Base-by-base conservation (phyloP, 73 alveolate genomes). In the Symbiodinium natans region DNA sequence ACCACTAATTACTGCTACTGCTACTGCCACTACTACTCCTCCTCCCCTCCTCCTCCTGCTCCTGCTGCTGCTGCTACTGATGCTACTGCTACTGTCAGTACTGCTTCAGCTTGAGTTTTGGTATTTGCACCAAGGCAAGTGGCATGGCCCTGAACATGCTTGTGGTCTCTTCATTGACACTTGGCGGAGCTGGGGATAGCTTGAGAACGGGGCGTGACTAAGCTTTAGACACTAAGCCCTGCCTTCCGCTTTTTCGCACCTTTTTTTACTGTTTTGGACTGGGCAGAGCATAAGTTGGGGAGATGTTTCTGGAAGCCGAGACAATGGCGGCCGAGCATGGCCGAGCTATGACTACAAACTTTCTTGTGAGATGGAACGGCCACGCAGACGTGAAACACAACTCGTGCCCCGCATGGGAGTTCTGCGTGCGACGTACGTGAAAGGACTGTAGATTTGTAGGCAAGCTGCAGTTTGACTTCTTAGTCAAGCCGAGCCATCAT, bases 131-230 rank as follows among this genome's bases (percentile, higher is more conserved):
- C 10, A 15, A 63, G 77, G 77, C 77, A 63, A 63, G 77, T 63
- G 77, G 77, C 77, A 63, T 63, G 77, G 77, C 77, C 77, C 77
- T 63, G 77, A 63, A 63, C 77, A 63, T 63, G 77, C 77, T 63
- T 15, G 77, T 27, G 77, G 77, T 63, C 77, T 63, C 77, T 27
- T 63, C 77, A 63, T 63, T 63, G 77, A 63, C 39, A 34, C 77
- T 11, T 27, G 77, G 74, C 31, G 33, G 8, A 25, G 75, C 10
- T 56, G 33, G 75, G 75, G 75, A 56, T 56, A 25, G 10, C 75
- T 56, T 10, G 15, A 23, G 77, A 63, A 63, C 34, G 0, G 40
- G 77, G 29, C 77, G 36, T 27, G 29, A 31, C 40, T 21, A 23
- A 11, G 0, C 34, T 21, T 63, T 63, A 27, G 77, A 63, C 77